Conservation (phyloP, 169 alveolate species). For the Plasmodium ovale region DNA sequence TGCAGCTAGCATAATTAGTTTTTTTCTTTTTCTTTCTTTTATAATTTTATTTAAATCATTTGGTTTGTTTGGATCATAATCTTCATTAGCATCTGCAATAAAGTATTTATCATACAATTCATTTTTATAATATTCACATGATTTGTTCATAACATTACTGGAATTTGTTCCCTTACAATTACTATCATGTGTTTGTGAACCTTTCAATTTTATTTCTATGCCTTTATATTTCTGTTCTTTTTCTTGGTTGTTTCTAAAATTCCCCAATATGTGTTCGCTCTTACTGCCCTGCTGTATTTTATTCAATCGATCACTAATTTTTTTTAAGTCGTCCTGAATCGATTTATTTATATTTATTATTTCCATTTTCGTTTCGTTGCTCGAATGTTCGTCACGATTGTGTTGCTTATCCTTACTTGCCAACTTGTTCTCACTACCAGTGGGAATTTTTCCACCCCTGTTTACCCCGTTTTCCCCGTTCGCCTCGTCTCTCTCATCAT, state of each 20-base stretch:
- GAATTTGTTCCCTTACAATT: background rate
- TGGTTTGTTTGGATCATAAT: conserved; percentile 73
- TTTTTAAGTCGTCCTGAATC: conserved; percentile 72
- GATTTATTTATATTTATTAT: conserved; percentile 57
- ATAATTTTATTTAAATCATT: conserved; percentile 75
- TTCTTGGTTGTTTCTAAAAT: background rate
- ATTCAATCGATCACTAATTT: conserved; percentile 59
- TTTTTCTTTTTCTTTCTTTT: conserved; percentile 76
- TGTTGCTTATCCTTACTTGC: background rate
- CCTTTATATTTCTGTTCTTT: conserved; percentile 6
- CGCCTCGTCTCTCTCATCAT: conserved; percentile 3
- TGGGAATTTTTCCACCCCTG: no score
- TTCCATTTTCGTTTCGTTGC: conserved; percentile 23
- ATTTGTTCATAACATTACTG: background rate
- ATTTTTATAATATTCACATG: conserved; percentile 2
- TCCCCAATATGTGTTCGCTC: background rate
- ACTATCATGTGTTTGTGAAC: background rate
- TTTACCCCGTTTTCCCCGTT: conserved; percentile 7
- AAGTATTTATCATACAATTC: conserved; percentile 71
- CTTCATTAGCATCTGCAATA: conserved; percentile 72
- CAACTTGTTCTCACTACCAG: background rate
- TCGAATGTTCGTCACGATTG: background rate
- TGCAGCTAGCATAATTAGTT: conserved; percentile 65
- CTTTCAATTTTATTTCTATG: conserved; percentile 15
- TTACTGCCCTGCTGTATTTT: conserved; percentile 48